A percentile compares a stretch with the other conserved stretches of the same genome.
Conservation (phyloP, 768 basidiomycete species). For the Leccinum boreale region DNA sequence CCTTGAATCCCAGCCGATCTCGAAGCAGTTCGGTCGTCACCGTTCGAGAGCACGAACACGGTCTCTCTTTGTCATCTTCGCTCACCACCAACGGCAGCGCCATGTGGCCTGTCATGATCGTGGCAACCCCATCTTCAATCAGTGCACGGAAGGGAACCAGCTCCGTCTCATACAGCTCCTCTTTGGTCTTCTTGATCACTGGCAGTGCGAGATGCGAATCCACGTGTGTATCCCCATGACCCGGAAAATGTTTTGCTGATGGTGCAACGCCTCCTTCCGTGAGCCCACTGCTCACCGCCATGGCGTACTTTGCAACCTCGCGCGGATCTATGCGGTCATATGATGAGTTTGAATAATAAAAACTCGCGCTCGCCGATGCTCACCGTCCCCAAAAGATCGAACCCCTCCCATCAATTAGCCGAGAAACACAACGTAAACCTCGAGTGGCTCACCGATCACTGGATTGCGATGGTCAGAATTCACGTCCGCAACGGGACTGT, state of each 20-base stretch:
- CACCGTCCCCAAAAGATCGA: constrained; percentile 69
- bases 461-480: constrained; percentile 70
- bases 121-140: constrained; percentile 42
- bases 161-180: constrained; percentile 45
- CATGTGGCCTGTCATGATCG: constrained; percentile 75
- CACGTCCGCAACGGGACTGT: constrained; percentile 68
- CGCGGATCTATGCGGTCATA: constrained; percentile 42
- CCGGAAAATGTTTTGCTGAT: constrained; percentile 69
- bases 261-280: constrained; percentile 51
- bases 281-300: constrained; percentile 48
- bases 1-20: constrained; percentile 47
- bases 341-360: not conserved
- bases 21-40: constrained; percentile 55
- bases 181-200: constrained; percentile 48
- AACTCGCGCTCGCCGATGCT: not conserved
- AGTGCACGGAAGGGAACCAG: constrained; percentile 56
- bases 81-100: constrained; percentile 54
- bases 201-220: constrained; percentile 71
- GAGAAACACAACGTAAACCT: not conserved
- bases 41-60: constrained; percentile 53
- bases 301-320: constrained; percentile 47
- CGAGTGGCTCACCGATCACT: constrained; percentile 53
- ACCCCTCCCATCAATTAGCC: constrained; percentile 42
- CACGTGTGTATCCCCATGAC: constrained; percentile 69
- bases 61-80: constrained; percentile 43